Base-by-base conservation (phyloP, 306 rosid genomes). In the Purshia tridentata region DNA sequence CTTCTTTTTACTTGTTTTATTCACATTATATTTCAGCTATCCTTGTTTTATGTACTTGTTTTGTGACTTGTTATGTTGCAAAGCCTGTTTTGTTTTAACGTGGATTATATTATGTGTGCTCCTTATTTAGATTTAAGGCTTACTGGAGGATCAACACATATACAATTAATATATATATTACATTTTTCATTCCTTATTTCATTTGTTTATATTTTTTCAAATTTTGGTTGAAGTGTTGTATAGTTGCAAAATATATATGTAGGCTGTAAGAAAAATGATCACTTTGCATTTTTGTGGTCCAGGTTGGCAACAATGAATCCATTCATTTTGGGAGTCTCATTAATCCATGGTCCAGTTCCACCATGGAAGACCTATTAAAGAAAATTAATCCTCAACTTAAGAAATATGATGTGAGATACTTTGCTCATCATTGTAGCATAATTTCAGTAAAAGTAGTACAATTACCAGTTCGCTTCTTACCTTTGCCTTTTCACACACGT, bases 341-440 rank as follows among this genome's bases (percentile, higher is more conserved):
- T 44, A 91, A 91, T 81, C 98, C 98, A 46, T 93, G 96, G 98
- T 90, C 87, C 37, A n/a, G 81, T 76, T 88, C 92, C 69, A 81
- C 79, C 49, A 73, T 80, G 70, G 79, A 81, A 67, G 80, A 69
- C 54, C 80, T 93, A 45, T 59, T 88, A 76, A 80, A 79, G 85
- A 91, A 81, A 83, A 85, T 83, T 56, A 59, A 72, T 76, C 75
- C 78, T 60, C 77, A 68, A 72, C 82, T 93, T 42, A 35, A 3
- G 49, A 86, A 86, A 82, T 88, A 67, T 78, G 80, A 89, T 19
- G 97, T 91, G 83, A 83, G 92, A 65, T 54, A 16, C 50, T 79
- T 74, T 72, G 57, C 50, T 74, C 74, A 19, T 55, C 40, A 54
- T 68, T 57, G 50, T 69, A 69, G 67, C 46, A 53, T 70, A 60